Conservation (phyloP, 495 filamentous ascomycete species). For the Trichodelitschia bisporula region DNA sequence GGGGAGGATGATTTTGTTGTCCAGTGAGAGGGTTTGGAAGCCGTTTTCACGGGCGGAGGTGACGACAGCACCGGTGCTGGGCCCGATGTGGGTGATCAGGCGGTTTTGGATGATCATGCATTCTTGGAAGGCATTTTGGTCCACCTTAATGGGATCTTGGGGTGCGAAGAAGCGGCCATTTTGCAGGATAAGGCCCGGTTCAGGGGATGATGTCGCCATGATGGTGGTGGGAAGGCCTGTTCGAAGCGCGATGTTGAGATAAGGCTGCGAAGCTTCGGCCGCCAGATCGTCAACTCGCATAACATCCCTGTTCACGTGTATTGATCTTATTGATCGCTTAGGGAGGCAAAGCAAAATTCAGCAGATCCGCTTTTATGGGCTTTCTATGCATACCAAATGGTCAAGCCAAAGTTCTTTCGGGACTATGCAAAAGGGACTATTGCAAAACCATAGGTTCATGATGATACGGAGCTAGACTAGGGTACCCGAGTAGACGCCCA, state of each 20-base stretch:
- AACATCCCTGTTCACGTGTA: too few species aligned
- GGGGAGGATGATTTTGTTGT: slow-evolving; percentile 25
- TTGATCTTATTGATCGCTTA: too few species aligned
- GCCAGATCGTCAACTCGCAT: too few species aligned
- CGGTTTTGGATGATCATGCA: slow-evolving; percentile 18
- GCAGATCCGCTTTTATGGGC: too few species aligned
- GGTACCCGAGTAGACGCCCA: too few species aligned
- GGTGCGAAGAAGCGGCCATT: slow-evolving; percentile 22
- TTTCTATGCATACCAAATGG: too few species aligned
- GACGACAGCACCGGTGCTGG: slow-evolving; percentile 13
- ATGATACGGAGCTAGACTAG: too few species aligned
- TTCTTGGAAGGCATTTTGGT: slow-evolving; percentile 15
- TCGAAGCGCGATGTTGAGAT: not conserved
- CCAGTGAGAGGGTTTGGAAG: slow-evolving; percentile 19
- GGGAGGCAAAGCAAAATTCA: too few species aligned
- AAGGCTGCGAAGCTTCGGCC: not conserved
- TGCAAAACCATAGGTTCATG: too few species aligned
- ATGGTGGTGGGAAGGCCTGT: not conserved
- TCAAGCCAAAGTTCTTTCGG: too few species aligned
- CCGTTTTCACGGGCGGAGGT: slow-evolving; percentile 11
- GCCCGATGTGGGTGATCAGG: slow-evolving; percentile 21
- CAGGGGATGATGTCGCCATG: not conserved
- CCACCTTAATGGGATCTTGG: slow-evolving; percentile 14
- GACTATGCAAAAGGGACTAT: too few species aligned
- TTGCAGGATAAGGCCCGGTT: slow-evolving; percentile 14